Evolutionary conservation across 345 rosid species (phyloP), one percentile per base, ranked within the genome.

Genomic region (Clausena lansium): DNA sequence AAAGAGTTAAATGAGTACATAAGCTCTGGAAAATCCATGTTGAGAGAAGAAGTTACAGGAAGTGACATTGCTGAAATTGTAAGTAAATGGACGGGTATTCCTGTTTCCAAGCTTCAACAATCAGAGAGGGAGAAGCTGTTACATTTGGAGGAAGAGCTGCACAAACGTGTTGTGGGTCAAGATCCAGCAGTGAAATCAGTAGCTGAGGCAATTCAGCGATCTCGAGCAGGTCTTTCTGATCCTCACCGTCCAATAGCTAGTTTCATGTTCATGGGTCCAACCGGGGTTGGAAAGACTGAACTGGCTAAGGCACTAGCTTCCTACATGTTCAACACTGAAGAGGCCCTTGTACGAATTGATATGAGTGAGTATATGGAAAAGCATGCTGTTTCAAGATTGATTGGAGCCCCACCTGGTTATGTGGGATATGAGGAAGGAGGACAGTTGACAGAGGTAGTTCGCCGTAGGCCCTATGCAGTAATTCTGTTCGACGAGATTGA

Each of bases 331-430:
- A 94, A 93, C 83, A 93, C 99, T 0, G 98, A 97, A 87, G 99
- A 97, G 84, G 96, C 98, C 14, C 83, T 93, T 45, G 99, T 97
- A 17, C 84, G 98, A 67, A 94, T 97, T 33, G 98, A 97, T 79
- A 97, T 97, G 99, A 97, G 99, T 27, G 99, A 97, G 84, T 97
- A 97, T 81, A 97, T 93, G 98, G 99, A 97, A 85, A 97, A 97
- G 78, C 99, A 97, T 86, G 92, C 98, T 5, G 99, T 97, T 63
- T 93, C 99, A 9, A 87, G 99, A 77, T 90, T 97, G 84, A 93
- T 93, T 38, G 99, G 99, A 38, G 99, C 99, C 73, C 99, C 99
- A 62, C 99, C 99, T 2, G 99, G 99, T 70, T 97, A 94, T 68
- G 96, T 94, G 25, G 98, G 99, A 22, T 94, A 97, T 22, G 99